Evolutionary conservation across 768 basidiomycete species (phyloP), one percentile per base, ranked within the genome.

Genomic region (Rhizopogon rudus): DNA sequence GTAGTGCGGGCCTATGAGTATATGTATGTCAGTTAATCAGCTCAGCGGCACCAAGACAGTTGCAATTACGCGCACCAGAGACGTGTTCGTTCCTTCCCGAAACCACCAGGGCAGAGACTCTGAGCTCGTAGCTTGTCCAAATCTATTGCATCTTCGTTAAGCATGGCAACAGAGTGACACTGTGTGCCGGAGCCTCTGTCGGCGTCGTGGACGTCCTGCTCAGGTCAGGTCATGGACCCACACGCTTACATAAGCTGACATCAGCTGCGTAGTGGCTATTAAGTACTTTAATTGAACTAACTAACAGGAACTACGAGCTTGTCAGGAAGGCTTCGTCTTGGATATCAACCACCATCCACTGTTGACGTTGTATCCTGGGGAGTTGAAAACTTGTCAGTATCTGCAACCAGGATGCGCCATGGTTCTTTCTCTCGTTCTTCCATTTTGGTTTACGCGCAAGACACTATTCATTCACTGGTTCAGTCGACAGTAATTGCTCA

Each of bases 401-500:
- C 8, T 33, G 6, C 8, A 49, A 13, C 8, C 51, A 14, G 28
- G 52, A 70, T 70, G 68, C 55, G 57, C 13, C 62, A 42, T 51
- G 44, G 67, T 16, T 75, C 77, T 35, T 86, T 83, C 73, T 82
- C 83, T 57, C 83, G 82, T 54, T 87, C 88, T n/a, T 77, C 75
- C 31, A 73, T 89, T 28, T 80, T 92, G 41, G 72, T 91, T 4
- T 75, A 88, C 35, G 83, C 82, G 7, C 63, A 74, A 40, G 81
- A 80, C 60, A 81, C 80, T 7, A 67, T 91, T 13, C 76, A 84
- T 42, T 82, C 87, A 3, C 78, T 91, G 13, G 78, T 88, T 8
- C 86, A 84, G 0, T 82, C 87, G 5, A 87, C 88, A 0, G 74
- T 88, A 43, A 82, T 86, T 51, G 83, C 87, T 1, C 90, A 89